phyloP scores from a whole-genome alignment of 805 yeast genomes.

The Wickerhamiella azyma region DNA sequence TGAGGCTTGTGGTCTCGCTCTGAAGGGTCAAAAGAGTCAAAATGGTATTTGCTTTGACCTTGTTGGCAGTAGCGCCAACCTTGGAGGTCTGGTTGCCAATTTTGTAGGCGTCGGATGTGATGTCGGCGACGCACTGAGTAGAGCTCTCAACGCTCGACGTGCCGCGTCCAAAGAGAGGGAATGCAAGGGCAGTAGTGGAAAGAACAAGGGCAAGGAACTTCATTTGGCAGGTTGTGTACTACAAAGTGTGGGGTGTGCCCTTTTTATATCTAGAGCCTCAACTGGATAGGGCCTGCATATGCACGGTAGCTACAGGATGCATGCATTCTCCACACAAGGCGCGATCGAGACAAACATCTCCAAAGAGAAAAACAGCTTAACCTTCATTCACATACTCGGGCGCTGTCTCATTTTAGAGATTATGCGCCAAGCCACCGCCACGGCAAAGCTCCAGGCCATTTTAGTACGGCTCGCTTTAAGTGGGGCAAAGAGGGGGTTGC shows the following conservation, averaged over 20 bases:
- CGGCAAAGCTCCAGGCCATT: no score
- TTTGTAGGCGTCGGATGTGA: constrained; percentile 1
- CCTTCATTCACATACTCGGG: no score
- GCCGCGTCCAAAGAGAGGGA: not conserved
- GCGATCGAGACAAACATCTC: no score
- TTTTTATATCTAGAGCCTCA: not conserved
- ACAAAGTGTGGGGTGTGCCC: not conserved
- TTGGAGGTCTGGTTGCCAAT: not conserved
- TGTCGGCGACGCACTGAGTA: constrained; percentile 1
- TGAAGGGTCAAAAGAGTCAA: constrained; percentile 1
- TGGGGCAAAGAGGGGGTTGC: no score
- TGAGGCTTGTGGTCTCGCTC: not conserved
- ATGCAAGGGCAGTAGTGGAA: not conserved
- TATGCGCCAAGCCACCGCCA: no score
- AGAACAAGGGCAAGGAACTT: not conserved
- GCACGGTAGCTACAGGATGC: not conserved
- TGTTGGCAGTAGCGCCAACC: not conserved
- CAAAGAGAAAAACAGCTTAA: no score
- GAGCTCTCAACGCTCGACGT: not conserved
- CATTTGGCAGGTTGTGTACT: not conserved
- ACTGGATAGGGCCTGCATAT: not conserved
- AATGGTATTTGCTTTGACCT: not conserved
- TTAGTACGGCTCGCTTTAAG: no score
- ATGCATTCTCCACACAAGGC: not conserved
- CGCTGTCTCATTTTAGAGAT: no score